Base-by-base conservation (phyloP, 371 early-diverging fungal genomes). In the Apophysomyces sp. region DNA sequence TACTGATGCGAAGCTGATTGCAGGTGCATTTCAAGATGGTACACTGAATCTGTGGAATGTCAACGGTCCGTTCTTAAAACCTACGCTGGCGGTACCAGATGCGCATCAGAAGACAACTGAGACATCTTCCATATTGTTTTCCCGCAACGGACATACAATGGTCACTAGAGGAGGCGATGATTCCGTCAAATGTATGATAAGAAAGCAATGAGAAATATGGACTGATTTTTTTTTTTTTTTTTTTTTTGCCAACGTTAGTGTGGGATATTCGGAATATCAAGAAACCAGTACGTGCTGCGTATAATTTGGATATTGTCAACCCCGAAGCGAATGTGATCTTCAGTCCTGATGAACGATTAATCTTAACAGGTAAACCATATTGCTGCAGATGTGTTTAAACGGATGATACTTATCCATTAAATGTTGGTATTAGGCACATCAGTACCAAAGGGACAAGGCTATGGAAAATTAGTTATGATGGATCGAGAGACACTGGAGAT, bases 191-290 rank as follows among this genome's bases (percentile, higher is more conserved):
- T 65, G 89, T 87, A 78, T 41, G 77, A 34, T 24, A 57, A 7
- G 24, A 26, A 58, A 4, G 8, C 15, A 12, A 30, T 11, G 12
- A 39, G 3, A 31, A 24, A 40, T n/a, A n/a, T n/a, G 34, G 34
- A 13, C 13, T 4, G 2, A 34, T 34, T 34, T 1, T 13, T 34
- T 1, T 11, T 34, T 4, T 34, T 8, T 4, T n/a, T n/a, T 34
- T 11, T 34, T 1, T 13, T 34, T 1, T 34, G 3, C 4, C 8
- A 32, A 34, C 13, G 13, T 34, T 34, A 89, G 89, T 97, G 15
- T 98, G 96, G 96, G 98, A 98, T 66, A 64, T 92, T 15, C 83
- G 98, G 55, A 87, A 89, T 21, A 72, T 91, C 61, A 86, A 77
- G 54, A 76, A 77, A 18, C 89, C 95, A 0, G 71, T 95, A 1